Evolutionary conservation across 139 green algal genomes (phyloP), one percentile per base, ranked within the genome.

Genomic region (Yamagishiella unicocca): DNA sequence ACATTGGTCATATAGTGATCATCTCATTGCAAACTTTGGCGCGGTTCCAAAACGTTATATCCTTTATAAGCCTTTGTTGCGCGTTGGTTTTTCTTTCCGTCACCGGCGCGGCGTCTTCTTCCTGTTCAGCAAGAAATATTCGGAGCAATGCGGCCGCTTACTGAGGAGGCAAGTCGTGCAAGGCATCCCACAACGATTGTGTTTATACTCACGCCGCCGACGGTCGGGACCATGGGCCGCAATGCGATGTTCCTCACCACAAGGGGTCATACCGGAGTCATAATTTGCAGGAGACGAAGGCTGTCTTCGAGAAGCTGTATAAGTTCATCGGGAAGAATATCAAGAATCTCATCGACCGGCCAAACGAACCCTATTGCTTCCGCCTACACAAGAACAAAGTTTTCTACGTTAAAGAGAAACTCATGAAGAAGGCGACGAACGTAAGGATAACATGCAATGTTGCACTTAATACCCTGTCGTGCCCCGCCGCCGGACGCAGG

Each of bases 251-350:
- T n/a, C n/a, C n/a, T n/a, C n/a, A n/a, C n/a, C n/a, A n/a, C n/a
- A n/a, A n/a, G n/a, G n/a, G n/a, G n/a, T n/a, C n/a, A n/a, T n/a
- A n/a, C n/a, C n/a, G n/a, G n/a, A n/a, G n/a, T n/a, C 42, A 64
- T 50, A 37, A 38, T 38, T 12, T 82, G 75, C 87, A 98, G 93
- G 97, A 99, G 91, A 98, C 97, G 0, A 97, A 98, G 87, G 81
- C 92, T 37, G 97, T 99, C 22, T 98, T 99, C 84, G 97, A 99
- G 85, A 99, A 99, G 94, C 95, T 99, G 17, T 96, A 98, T 86
- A 99, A 99, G 77, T 99, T 98, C 76, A 95, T 99, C 12, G 98
- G 98, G 14, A 99, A 99, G 83, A 98, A 98, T 88, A 96, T 99
- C 50, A 98, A 98, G 87, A 93, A 90, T 67, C 88, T 99, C 62